Percentiles rank a stretch among this genome's conserved stretches.
These are phyloP conservation scores for Talaromyces marneffei DNA, from an alignment of 2,329 filamentous ascomycete genomes.

Conservation along the genomic window DNA sequence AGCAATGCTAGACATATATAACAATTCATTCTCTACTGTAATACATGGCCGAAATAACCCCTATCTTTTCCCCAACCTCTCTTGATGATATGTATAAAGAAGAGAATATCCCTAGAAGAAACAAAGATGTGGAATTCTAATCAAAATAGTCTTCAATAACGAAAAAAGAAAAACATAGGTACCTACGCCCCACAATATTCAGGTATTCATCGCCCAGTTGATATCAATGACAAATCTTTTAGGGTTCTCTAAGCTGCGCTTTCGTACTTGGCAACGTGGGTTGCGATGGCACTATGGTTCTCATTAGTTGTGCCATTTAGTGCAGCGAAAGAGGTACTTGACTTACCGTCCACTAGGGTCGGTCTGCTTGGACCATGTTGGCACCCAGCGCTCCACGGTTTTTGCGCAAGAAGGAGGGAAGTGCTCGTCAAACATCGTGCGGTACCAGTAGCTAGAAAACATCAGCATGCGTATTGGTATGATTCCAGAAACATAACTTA, in stretches of 20 bases:
- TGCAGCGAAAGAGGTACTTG: background rate
- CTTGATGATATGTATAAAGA: conserved; percentile 1
- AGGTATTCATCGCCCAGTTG: background rate
- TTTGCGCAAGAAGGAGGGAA: conserved; percentile 87
- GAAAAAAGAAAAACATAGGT: background rate
- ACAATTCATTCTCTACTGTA: background rate
- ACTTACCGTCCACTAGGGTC: conserved; percentile 85
- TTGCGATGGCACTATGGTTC: conserved; percentile 63
- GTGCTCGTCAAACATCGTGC: conserved; percentile 97
- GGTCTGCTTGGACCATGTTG: conserved; percentile 93
- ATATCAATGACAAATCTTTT: background rate
- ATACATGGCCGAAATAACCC: background rate
- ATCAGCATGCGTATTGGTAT: background rate
- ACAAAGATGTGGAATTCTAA: background rate
- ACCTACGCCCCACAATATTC: background rate
- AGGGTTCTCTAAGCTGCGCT: conserved; percentile 32
- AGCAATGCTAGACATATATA: no score
- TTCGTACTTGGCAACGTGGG: conserved; percentile 69
- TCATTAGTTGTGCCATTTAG: background rate
- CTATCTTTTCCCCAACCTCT: background rate
- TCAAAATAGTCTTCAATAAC: background rate
- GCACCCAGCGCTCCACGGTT: conserved; percentile 94
- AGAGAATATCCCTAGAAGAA: conserved; percentile 4
- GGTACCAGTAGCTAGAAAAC: conserved; percentile 77
- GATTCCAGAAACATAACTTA: conserved; percentile 44